These are phyloP conservation scores for Coemansia sp. DNA, from an alignment of 192 early-diverging fungal species.

Conservation along the genomic window DNA sequence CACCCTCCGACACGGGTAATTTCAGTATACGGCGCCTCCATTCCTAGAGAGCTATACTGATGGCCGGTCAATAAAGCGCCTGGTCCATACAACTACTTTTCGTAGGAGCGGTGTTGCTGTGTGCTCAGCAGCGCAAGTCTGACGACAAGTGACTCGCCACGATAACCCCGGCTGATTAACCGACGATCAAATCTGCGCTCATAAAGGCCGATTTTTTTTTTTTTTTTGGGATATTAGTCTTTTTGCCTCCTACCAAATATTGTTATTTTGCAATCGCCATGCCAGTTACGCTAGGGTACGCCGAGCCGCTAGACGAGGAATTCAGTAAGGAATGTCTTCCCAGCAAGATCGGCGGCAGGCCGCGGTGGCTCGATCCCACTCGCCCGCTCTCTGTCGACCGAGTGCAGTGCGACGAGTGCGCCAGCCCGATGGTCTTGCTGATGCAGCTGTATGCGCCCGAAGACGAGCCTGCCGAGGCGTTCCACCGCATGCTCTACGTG, in stretches of 20 bases:
- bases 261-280: not conserved
- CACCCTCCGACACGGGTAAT: not conserved
- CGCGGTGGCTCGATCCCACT: constrained; percentile 82
- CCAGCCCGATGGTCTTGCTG: constrained; percentile 74
- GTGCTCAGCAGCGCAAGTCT: not conserved
- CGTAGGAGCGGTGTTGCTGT: not conserved
- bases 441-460: constrained; percentile 94
- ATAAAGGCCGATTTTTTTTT: no score
- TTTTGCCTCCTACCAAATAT: no score
- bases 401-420: constrained; percentile 74
- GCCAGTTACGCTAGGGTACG: constrained; percentile 69
- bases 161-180: no score
- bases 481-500: constrained; percentile 88
- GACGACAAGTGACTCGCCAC: not conserved
- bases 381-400: constrained; percentile 62
- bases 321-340: constrained; percentile 69
- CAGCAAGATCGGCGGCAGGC: constrained; percentile 86
- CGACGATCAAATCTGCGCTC: no score
- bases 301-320: constrained; percentile 67
- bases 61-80: not conserved
- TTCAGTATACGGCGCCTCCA: not conserved
- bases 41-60: not conserved
- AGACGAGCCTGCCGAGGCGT: constrained; percentile 83
- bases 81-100: not conserved
- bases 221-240: no score